phyloP scores from a whole-genome alignment of 2,329 filamentous ascomycete species.

The Colletotrichum plurivorum region DNA sequence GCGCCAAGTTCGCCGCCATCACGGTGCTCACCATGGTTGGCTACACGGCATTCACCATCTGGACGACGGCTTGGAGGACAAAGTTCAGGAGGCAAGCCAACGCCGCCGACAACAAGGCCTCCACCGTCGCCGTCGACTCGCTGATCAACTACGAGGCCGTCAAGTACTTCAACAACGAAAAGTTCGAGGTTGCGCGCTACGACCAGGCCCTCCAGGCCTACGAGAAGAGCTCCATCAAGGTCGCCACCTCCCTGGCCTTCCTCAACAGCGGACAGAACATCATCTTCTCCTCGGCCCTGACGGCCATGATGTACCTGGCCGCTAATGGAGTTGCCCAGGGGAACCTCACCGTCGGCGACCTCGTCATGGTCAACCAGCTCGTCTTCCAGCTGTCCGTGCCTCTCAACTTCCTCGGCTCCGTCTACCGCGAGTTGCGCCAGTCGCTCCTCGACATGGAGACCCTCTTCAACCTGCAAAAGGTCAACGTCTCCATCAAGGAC shows the following conservation, averaged over 20 bases:
- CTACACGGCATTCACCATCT: slow-evolving; percentile 97
- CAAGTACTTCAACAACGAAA: slow-evolving; percentile 99
- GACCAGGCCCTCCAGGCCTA: slow-evolving; percentile 89
- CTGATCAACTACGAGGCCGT: slow-evolving; percentile 99
- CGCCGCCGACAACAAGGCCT: slow-evolving; percentile 94
- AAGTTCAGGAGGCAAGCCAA: slow-evolving; percentile 97
- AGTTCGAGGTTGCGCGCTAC: slow-evolving; percentile 91
- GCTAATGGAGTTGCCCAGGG: slow-evolving; percentile 89
- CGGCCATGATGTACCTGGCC: slow-evolving; percentile 98
- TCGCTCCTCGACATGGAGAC: slow-evolving; percentile 99
- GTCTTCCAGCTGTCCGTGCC: slow-evolving; percentile 98
- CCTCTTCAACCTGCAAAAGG: slow-evolving; percentile 96
- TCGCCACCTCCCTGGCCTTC: slow-evolving; percentile 92
- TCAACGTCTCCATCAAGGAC: slow-evolving; percentile 90
- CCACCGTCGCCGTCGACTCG: slow-evolving; percentile 95
- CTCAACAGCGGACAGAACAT: slow-evolving; percentile 97
- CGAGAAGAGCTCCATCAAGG: slow-evolving; percentile 95
- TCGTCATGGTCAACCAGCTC: slow-evolving; percentile 99
- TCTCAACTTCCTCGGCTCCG: slow-evolving; percentile 97
- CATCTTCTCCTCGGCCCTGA: slow-evolving; percentile 95
- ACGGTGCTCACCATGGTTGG: slow-evolving; percentile 92
- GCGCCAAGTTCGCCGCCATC: slow-evolving; percentile 90
- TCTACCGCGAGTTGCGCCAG: slow-evolving; percentile 95
- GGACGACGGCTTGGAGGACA: slow-evolving; percentile 96
- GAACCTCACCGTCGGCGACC: slow-evolving; percentile 88